A percentile compares a stretch with the other conserved stretches of the same genome.
phyloP scores from a whole-genome alignment of 2,329 filamentous ascomycete genomes.

The Colletotrichum aenigma region DNA sequence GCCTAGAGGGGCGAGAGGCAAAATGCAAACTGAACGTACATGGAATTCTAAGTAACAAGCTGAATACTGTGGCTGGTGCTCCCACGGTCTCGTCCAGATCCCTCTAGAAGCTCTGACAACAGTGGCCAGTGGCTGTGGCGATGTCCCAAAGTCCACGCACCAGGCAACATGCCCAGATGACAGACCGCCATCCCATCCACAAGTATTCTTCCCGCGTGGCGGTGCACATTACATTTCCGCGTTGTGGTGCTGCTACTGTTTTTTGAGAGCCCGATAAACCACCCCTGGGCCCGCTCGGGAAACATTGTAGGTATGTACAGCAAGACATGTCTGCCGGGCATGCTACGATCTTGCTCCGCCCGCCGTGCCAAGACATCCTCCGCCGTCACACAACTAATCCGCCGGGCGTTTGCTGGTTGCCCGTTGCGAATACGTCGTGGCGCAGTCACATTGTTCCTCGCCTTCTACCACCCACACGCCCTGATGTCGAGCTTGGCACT shows the following conservation, averaged over 20 bases:
- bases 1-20: background rate
- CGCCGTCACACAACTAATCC: background rate
- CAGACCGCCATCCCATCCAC: background rate
- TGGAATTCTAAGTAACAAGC: background rate
- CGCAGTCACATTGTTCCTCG: background rate
- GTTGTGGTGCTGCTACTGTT: background rate
- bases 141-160: background rate
- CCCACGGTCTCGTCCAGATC: background rate
- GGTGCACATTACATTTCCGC: background rate
- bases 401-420: background rate
- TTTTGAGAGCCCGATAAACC: background rate
- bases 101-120: background rate
- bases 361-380: background rate
- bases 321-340: background rate
- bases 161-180: background rate
- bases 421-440: background rate
- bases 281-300: background rate
- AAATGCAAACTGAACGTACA: background rate
- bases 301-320: background rate
- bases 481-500: background rate
- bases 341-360: background rate
- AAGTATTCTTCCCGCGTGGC: background rate
- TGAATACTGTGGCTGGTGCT: background rate
- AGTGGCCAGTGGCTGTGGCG: background rate
- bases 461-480: background rate